Evolutionary conservation across 495 filamentous ascomycete species (phyloP), one percentile per base, ranked within the genome.

Genomic region (Daldinia concentrica): DNA sequence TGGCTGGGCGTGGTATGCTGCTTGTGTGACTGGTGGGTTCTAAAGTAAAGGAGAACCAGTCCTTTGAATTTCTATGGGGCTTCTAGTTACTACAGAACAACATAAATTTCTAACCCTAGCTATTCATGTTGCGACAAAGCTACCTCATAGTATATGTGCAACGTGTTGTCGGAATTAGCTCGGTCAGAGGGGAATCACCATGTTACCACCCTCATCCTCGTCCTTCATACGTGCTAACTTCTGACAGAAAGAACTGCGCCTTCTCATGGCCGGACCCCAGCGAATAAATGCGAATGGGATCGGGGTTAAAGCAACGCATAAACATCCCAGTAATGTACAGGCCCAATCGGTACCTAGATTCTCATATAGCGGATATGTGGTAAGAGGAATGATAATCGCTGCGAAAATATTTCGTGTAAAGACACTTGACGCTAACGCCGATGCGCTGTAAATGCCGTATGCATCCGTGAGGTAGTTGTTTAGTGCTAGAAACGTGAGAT

Each of bases 381-480:
- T 27, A 56, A 68, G 67, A 5, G 88, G 88, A 48, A 48, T 48
- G 17, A 90, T 77, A 1, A 85, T 72, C 0, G 89, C 89, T 0
- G 87, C 91, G 9, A 88, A 82, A 15, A 90, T 81, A 55, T 81
- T 86, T 2, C 91, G 78, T 15, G 84, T 78, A 45, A 85, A 87
- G 1, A 82, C 81, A 1, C 84, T 83, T 0, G 89, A 87, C 0
- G 91, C 90, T 60, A 91, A 77, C 0, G 90, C 91, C 37, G 81
- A 85, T 8, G 91, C 90, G 2, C 89, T 85, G 74, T 88, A 92
- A 56, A 90, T 85, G 36, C 82, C 85, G 75, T 93, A 93, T 7
- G 90, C 90, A 71, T 93, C 91, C 0, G 90, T 85, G 19, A 92
- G 79, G 57, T 92, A 93, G 68, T 90, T 92, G 17, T 90, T 77